Percentiles rank a stretch among this genome's conserved stretches.
phyloP scores from a whole-genome alignment of 306 rosid genomes.

The Astragalus membranaceus region DNA sequence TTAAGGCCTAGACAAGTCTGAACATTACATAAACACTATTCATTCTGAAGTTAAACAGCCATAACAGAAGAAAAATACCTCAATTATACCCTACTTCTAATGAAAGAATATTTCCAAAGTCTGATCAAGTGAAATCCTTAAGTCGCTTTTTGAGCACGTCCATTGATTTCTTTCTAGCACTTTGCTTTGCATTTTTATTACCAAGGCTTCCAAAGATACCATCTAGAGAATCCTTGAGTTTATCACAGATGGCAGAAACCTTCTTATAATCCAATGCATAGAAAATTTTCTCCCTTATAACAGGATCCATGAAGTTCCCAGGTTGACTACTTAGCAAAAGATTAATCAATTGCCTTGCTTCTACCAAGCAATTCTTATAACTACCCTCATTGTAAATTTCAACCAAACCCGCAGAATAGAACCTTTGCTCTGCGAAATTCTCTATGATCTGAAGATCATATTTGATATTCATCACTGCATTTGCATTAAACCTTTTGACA shows the following conservation, averaged over 20 bases:
- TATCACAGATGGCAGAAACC: slow-evolving; percentile 74
- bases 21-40: not conserved
- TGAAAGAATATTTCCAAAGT: slow-evolving; percentile 19
- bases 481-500: slow-evolving; percentile 75
- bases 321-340: slow-evolving; percentile 84
- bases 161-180: slow-evolving; percentile 75
- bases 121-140: slow-evolving; percentile 64
- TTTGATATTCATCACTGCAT: slow-evolving; percentile 54
- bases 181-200: slow-evolving; percentile 63
- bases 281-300: slow-evolving; percentile 64
- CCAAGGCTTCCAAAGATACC: slow-evolving; percentile 87
- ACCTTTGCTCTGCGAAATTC: slow-evolving; percentile 78
- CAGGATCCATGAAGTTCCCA: slow-evolving; percentile 91
- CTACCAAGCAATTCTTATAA: slow-evolving; percentile 56
- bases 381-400: slow-evolving; percentile 62
- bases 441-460: slow-evolving; percentile 59
- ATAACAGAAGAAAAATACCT: slow-evolving; percentile 9
- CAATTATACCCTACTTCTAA: slow-evolving; percentile 21
- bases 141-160: slow-evolving; percentile 76
- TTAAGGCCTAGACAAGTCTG: slow-evolving; percentile 2
- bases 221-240: slow-evolving; percentile 75
- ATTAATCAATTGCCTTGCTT: slow-evolving; percentile 71
- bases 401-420: slow-evolving; percentile 61
- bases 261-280: slow-evolving; percentile 75
- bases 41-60: slow-evolving; percentile 20